phyloP scores from a whole-genome alignment of 139 green algal genomes.

The Zygnema cylindricum region DNA sequence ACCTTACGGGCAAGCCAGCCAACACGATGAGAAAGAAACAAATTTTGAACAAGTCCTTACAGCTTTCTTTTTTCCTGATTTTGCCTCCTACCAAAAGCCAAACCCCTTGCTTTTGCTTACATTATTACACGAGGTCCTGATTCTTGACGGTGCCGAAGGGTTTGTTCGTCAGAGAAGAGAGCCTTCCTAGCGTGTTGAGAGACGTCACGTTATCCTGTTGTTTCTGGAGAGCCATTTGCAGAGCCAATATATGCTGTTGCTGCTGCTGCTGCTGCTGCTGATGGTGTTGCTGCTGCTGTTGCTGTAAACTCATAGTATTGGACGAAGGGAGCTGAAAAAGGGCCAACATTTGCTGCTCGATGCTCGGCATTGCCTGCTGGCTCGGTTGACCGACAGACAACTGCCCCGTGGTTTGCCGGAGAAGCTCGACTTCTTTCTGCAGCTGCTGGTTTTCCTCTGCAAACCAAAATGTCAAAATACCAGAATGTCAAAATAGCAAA shows the following conservation, averaged over 20 bases:
- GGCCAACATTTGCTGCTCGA: not conserved
- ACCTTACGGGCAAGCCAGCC: no score
- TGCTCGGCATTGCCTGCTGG: not conserved
- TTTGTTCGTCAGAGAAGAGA: no score
- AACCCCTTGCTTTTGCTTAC: no score
- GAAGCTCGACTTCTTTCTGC: conserved; percentile 24
- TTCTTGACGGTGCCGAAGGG: no score
- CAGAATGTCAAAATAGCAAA: no score
- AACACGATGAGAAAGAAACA: no score
- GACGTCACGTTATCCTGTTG: conserved; percentile 33
- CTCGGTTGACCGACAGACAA: not conserved
- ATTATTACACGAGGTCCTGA: no score
- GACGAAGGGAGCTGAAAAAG: not conserved
- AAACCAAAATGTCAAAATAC: no score
- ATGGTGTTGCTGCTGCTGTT: conserved; percentile 27
- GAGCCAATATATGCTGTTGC: conserved; percentile 6
- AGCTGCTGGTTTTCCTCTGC: conserved; percentile 46
- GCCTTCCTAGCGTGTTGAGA: no score
- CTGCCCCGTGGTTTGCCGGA: conserved; percentile 21
- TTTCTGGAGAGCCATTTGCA: conserved; percentile 12
- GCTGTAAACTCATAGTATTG: conserved; percentile 5
- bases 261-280: conserved; percentile 20
- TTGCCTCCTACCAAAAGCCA: no score
- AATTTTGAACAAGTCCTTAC: no score
- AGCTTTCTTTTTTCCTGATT: no score